Conservation (phyloP, 192 early-diverging fungal species). For the Coemansia sp. region DNA sequence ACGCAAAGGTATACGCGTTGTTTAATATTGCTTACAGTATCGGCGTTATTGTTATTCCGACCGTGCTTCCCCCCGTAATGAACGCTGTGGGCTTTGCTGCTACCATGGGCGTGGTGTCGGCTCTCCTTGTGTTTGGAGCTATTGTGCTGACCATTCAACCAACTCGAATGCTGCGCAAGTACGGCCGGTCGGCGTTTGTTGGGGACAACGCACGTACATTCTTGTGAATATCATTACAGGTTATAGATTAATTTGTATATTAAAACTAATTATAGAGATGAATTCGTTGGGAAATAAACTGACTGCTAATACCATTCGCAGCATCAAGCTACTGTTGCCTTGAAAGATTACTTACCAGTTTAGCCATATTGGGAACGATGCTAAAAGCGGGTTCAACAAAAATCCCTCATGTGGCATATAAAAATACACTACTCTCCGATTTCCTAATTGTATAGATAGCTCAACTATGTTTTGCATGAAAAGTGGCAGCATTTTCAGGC, state of each 20-base stretch:
- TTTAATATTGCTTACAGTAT: slow-evolving; percentile 78
- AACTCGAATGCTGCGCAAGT: slow-evolving; percentile 28
- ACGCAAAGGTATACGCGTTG: slow-evolving; percentile 69
- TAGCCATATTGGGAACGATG: not conserved
- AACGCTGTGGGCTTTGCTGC: slow-evolving; percentile 61
- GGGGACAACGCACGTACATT: slow-evolving; percentile 36
- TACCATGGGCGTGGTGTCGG: slow-evolving; percentile 55
- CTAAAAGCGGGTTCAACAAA: not conserved
- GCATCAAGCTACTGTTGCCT: not conserved
- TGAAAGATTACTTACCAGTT: not conserved
- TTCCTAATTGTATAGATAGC: not conserved
- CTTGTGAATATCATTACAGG: slow-evolving; percentile 13
- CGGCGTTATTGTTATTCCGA: slow-evolving; percentile 78
- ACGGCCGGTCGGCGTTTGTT: slow-evolving; percentile 39
- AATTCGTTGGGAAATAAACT: not conserved
- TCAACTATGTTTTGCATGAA: no score
- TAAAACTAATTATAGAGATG: not conserved
- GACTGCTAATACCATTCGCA: not conserved
- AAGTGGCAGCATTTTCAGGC: no score
- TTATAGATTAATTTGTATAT: no score
- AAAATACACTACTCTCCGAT: not conserved
- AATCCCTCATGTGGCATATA: not conserved
- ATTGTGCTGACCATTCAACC: slow-evolving; percentile 40
- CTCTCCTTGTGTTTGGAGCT: slow-evolving; percentile 48
- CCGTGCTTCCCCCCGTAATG: slow-evolving; percentile 64